A percentile compares a stretch with the other conserved stretches of the same genome.
phyloP scores from a whole-genome alignment of 2,329 filamentous ascomycete genomes.

The Venturia nashicola region DNA sequence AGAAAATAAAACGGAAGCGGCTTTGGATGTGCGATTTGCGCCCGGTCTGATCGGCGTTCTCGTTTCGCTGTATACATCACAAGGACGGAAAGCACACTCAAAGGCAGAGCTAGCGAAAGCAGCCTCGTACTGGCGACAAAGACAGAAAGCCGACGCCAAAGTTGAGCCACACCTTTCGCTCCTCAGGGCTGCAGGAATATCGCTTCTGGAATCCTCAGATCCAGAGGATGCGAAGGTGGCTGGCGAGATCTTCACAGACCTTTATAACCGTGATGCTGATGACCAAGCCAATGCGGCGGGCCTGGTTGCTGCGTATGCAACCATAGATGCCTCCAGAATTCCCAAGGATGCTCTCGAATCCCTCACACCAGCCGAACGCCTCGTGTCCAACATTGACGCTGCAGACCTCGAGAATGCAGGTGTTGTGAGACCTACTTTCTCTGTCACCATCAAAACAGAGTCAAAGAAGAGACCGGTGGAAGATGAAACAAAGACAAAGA shows the following conservation, averaged over 20 bases:
- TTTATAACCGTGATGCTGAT: conserved; percentile 52
- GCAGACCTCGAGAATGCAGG: conserved; percentile 53
- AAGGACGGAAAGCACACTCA: conserved; percentile 61
- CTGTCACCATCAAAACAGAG: conserved; percentile 20
- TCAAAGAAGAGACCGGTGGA: conserved; percentile 27
- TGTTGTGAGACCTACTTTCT: conserved; percentile 35
- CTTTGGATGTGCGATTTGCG: conserved; percentile 62
- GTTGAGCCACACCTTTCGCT: conserved; percentile 28
- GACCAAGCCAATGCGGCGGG: conserved; percentile 67
- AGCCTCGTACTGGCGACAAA: conserved; percentile 62
- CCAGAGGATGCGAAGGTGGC: conserved; percentile 57
- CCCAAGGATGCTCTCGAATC: conserved; percentile 39
- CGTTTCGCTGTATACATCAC: conserved; percentile 64
- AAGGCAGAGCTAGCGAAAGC: conserved; percentile 67
- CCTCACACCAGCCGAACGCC: conserved; percentile 49
- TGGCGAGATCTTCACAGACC: conserved; percentile 62
- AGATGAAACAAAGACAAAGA: conserved; percentile 35
- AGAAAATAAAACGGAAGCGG: conserved; percentile 40
- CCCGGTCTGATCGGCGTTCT: conserved; percentile 74
- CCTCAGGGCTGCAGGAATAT: conserved; percentile 68
- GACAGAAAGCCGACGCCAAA: conserved; percentile 36
- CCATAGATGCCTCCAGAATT: conserved; percentile 44
- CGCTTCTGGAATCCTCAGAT: conserved; percentile 65
- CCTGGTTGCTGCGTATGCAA: conserved; percentile 71
- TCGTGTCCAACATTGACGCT: conserved; percentile 50